phyloP scores from a whole-genome alignment of 2,329 filamentous ascomycete species.

The Capronia americana region DNA sequence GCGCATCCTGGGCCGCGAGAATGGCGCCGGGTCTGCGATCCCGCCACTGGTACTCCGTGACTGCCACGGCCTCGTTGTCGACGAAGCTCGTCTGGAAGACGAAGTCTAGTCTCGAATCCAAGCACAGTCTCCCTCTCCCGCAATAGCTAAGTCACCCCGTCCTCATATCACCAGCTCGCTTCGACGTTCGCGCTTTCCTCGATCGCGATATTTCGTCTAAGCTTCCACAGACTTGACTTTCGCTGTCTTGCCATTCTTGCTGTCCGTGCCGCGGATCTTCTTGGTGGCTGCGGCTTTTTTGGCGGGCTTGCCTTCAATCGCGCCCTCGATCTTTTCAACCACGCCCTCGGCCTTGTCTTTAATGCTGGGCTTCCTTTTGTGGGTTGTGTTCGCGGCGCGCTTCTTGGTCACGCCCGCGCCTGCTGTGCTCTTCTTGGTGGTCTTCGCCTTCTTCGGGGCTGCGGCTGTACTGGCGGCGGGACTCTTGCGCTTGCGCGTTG shows the following conservation, averaged over 20 bases:
- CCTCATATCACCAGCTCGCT: neutral
- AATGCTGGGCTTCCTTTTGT: slow-evolving; percentile 41
- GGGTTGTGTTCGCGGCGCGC: slow-evolving; percentile 29
- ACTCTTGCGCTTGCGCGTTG: slow-evolving; percentile 38
- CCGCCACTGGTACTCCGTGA: neutral
- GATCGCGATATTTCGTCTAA: neutral
- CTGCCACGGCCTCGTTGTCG: neutral
- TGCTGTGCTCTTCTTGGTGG: slow-evolving; percentile 14
- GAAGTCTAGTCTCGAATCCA: neutral
- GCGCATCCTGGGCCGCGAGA: neutral
- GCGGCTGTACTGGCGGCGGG: slow-evolving; percentile 21
- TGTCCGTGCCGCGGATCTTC: slow-evolving; percentile 41
- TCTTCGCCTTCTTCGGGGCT: slow-evolving; percentile 32
- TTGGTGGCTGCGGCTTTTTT: slow-evolving; percentile 51
- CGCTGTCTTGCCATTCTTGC: slow-evolving; percentile 14
- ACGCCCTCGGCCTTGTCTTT: slow-evolving; percentile 45
- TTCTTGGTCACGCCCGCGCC: slow-evolving; percentile 36
- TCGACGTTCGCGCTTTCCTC: neutral
- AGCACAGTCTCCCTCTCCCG: neutral
- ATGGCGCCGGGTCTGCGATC: neutral
- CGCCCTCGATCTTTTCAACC: slow-evolving; percentile 40
- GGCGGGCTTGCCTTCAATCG: slow-evolving; percentile 45
- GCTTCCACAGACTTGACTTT: slow-evolving; percentile 6
- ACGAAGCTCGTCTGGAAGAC: neutral
- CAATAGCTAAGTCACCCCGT: neutral